Base-by-base conservation (phyloP, 2,329 filamentous ascomycete genomes). In the Coniochaeta sp. region DNA sequence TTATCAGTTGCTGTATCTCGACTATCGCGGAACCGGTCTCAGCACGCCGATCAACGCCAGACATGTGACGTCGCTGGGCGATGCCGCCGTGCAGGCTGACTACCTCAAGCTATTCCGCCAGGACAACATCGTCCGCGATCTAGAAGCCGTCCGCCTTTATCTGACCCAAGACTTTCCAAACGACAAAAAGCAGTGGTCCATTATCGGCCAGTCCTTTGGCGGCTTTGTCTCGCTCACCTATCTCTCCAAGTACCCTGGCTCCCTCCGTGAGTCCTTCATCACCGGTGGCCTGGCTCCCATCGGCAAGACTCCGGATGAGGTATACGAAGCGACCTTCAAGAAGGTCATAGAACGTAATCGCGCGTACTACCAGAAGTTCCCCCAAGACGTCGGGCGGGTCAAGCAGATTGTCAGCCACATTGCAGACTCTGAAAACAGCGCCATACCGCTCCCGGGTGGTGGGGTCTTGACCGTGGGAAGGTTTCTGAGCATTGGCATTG, bases 151-250 rank as follows among this genome's bases (percentile, higher is more conserved):
- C 34, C 85, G 93, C 6, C 83, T 86, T 67, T 88, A 82, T 43
- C 78, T 98, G 59, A 95, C 89, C 0, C 31, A 34, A 16, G 84
- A 87, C 58, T 89, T 86, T 67, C 86, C 89, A 0, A 77, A 82
- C 24, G 84, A 88, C 56, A 86, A 89, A 70, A 84, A 86, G 71
- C 87, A 88, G 70, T 97, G 93, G 93, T 89, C 87, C 61, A 82
- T 95, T 33, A 88, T 96, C 63, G 93, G 93, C 9, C 93, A 97
- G 75, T 93, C 89, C 17, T 98, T 96, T 72, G 93, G 93, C 43
- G 93, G 93, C 1, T 97, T 96, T 73, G 90, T 92, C 69, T 82
- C 81, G 56, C 79, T 91, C 36, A 93, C 89, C 8, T 98, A 97
- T 72, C 82, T 98, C 17, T 95, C 89, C 2, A 86, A 90, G 71